Base-by-base conservation (phyloP, 352 stramenopile species). In the Pythium pectinolyticum region DNA sequence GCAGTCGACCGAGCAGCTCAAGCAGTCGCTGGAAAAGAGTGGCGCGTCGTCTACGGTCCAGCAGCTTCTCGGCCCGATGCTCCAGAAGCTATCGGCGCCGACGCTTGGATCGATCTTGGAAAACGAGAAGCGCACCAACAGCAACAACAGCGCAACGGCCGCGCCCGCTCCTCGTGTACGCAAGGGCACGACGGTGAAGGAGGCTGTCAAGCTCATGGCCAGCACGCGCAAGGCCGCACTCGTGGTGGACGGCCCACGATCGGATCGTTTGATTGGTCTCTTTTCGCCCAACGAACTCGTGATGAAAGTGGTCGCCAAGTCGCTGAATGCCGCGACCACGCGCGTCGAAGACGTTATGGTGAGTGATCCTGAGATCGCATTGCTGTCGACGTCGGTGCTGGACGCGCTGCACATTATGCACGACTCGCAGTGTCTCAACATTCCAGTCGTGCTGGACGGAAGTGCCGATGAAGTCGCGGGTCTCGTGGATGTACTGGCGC, bases 261-360 rank as follows among this genome's bases (percentile, higher is more conserved):
- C 81, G 20, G 79, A 93, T 49, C 80, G 91, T 47, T 70, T 99
- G 10, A 82, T 98, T 25, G 97, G 97, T 37, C 88, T 99, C 34
- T 98, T 99, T 63, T 98, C 96, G 15, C 97, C 97, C 28, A 98
- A 98, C 63, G 97, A 99, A 70, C 82, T 99, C 67, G 95, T 99
- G 69, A 92, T 94, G 46, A 89, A 97, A 50, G 96, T 98, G 35
- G 90, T 99, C 63, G 92, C 95, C 0, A 97, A 94, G 69, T 85
- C 85, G n/a, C 67, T 98, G 17, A 84, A 97, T 48, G 80, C 96
- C 17, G 75, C 94, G 35, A 81, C 75, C 5, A 99, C 95, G 34
- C 77, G 78, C 41, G 82, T 99, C 11, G 87, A 88, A 51, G 80
- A 92, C 56, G 95, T 99, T 3, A 96, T 96, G 88, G 69, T 89